Evolutionary conservation across 1,284 basidiomycete genomes (phyloP).

Genomic region (Laetiporus sulphureus): DNA sequence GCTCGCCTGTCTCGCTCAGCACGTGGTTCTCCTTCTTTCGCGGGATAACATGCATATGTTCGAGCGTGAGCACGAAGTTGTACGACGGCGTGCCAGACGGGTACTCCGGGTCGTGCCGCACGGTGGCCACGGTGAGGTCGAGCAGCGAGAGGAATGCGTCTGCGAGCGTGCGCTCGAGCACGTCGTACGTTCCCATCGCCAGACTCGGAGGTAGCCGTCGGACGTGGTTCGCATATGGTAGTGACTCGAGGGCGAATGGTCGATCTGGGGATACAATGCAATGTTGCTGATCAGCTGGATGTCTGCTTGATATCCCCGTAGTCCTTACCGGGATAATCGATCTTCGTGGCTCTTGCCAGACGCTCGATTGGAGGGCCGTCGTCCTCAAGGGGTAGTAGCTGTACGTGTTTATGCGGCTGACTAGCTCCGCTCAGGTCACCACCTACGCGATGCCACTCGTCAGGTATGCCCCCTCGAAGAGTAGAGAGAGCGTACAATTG

Average conservation of each 20-base stretch:
- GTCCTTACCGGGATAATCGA: constrained; percentile 54
- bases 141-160: constrained; percentile 67
- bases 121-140: constrained; percentile 73
- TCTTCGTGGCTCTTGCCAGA: constrained; percentile 47
- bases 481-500: constrained; percentile 51
- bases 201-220: constrained; percentile 55
- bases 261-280: constrained; percentile 40
- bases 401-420: constrained; percentile 83
- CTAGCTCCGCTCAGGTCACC: constrained; percentile 80
- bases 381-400: constrained; percentile 64
- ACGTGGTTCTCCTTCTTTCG: constrained; percentile 53
- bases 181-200: constrained; percentile 33
- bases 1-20: constrained; percentile 42
- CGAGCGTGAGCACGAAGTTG: constrained; percentile 77
- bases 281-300: neutral
- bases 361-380: constrained; percentile 70
- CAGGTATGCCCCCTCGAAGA: neutral
- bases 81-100: constrained; percentile 65
- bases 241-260: constrained; percentile 58
- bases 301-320: too few relatives aligned
- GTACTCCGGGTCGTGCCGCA: constrained; percentile 57
- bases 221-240: constrained; percentile 80
- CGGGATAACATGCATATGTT: constrained; percentile 81
- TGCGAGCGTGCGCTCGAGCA: constrained; percentile 52
- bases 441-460: constrained; percentile 33